Evolutionary conservation across 78 protist genomes (phyloP).

Genomic region (Dictyostelium firmibasis): DNA sequence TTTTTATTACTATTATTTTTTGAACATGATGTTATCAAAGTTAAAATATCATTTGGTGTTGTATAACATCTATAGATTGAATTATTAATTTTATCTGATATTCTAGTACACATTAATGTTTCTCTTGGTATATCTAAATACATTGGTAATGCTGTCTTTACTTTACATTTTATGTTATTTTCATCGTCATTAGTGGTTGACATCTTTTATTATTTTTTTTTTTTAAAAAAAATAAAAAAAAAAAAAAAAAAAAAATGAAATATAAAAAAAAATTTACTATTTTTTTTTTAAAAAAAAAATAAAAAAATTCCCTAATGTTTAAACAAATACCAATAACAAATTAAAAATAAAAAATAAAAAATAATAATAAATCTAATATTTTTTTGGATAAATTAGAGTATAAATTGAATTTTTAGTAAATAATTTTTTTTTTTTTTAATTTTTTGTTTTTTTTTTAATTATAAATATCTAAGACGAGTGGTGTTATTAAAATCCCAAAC

Average conservation of each 20-base stretch:
- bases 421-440: background rate
- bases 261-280: background rate
- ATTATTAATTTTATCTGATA: background rate
- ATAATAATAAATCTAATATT: no score
- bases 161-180: background rate
- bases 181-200: background rate
- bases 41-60: background rate
- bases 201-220: background rate
- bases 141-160: background rate
- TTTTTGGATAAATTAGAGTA: no score
- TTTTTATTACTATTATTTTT: background rate
- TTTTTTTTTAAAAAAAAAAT: no score
- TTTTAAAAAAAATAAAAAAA: background rate
- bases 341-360: background rate
- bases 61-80: background rate
- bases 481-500: background rate
- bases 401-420: no score
- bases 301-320: no score
- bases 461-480: background rate
- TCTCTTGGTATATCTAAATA: conserved; percentile 21
- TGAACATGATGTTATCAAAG: background rate
- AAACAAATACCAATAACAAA: no score
- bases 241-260: background rate
- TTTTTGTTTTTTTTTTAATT: background rate
- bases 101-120: background rate